phyloP scores from a whole-genome alignment of 257 asterid species.

The Verbascum thapsus region DNA sequence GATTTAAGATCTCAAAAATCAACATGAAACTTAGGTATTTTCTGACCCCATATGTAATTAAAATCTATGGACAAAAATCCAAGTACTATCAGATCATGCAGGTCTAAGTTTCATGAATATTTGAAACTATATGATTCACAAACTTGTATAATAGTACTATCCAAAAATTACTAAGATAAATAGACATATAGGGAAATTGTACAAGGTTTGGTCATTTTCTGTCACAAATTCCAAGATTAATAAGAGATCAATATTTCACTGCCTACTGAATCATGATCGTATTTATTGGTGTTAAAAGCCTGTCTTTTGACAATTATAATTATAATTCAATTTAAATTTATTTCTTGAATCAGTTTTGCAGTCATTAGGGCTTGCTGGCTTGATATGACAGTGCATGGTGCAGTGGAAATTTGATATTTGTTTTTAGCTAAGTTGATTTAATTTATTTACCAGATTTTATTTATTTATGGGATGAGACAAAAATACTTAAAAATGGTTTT shows the following conservation, averaged over 20 bases:
- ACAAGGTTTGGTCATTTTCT: conserved; percentile 26
- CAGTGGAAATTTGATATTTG: too few species aligned
- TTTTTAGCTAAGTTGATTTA: too few species aligned
- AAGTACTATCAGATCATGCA: background rate
- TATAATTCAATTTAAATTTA: background rate
- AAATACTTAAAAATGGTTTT: too few species aligned
- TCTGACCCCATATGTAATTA: too few species aligned
- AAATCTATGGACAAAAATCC: background rate
- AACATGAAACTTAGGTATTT: too few species aligned
- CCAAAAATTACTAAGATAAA: too few species aligned
- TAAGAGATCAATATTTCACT: background rate
- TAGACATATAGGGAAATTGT: background rate
- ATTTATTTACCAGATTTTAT: too few species aligned
- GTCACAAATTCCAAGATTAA: conserved; percentile 8
- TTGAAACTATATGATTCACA: background rate
- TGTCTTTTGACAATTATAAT: conserved; percentile 2
- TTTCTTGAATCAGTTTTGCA: background rate
- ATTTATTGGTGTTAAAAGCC: conserved; percentile 24
- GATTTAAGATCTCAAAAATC: too few species aligned
- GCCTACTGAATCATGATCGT: background rate
- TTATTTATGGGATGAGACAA: too few species aligned
- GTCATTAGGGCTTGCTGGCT: background rate
- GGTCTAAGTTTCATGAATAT: background rate
- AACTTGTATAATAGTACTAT: background rate
- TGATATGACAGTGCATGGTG: too few species aligned